These are phyloP conservation scores for Solanum sejunctum DNA, from an alignment of 257 asterid species.

Conservation along the genomic window DNA sequence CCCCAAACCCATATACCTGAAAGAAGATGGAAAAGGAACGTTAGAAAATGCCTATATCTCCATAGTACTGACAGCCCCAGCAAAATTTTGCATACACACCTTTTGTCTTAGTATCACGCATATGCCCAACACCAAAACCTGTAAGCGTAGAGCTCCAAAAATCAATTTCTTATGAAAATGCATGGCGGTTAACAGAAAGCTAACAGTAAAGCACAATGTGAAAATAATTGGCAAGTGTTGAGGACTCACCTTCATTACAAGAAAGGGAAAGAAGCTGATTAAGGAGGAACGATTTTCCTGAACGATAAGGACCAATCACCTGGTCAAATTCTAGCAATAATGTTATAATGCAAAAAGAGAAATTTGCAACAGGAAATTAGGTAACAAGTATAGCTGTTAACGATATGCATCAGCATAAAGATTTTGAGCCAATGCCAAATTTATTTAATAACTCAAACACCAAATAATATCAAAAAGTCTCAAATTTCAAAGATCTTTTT, in stretches of 20 bases:
- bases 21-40: neutral
- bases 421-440: neutral
- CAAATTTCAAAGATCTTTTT: neutral
- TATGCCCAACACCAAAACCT: constrained; percentile 99
- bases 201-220: neutral
- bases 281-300: constrained; percentile 96
- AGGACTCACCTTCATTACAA: constrained; percentile 75
- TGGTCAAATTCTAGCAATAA: constrained; percentile 11
- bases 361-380: neutral
- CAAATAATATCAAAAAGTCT: neutral
- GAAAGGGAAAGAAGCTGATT: constrained; percentile 96
- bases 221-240: neutral
- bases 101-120: constrained; percentile 99
- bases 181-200: neutral
- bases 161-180: neutral
- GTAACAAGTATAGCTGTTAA: neutral
- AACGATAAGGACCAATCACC: constrained; percentile 99
- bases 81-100: constrained; percentile 23
- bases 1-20: constrained; percentile 99
- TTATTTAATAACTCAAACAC: neutral
- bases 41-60: neutral
- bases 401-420: neutral
- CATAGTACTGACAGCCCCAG: neutral
- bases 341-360: neutral
- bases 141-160: constrained; percentile 4